Percentiles rank a stretch among this genome's conserved stretches.
Evolutionary conservation across 768 basidiomycete species (phyloP).

Genomic region (Cytidiella melzeri): DNA sequence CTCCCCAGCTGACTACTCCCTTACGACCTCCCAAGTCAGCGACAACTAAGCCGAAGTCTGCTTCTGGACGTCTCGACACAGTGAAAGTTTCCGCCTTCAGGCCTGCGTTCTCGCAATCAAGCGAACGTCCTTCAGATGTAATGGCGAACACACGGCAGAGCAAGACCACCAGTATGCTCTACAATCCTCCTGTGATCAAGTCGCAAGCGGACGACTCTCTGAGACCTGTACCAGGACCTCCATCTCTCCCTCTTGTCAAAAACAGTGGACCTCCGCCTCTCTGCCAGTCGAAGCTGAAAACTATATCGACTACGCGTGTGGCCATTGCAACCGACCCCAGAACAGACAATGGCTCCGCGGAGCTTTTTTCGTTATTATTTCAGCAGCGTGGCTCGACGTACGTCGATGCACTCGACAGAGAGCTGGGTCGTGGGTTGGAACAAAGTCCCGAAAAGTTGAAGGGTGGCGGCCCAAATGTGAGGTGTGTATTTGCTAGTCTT

Average conservation of each 20-base stretch:
- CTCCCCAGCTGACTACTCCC: too few species aligned
- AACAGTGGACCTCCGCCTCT: slow-evolving; percentile 16
- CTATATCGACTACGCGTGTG: slow-evolving; percentile 47
- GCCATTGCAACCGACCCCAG: slow-evolving; percentile 47
- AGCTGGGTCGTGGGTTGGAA: slow-evolving; percentile 29
- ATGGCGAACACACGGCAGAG: not conserved
- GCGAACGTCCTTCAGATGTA: not conserved
- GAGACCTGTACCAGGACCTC: slow-evolving; percentile 15
- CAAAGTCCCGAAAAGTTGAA: slow-evolving; percentile 7
- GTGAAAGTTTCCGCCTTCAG: not conserved
- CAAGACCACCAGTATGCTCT: not conserved
- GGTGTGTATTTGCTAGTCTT: not conserved
- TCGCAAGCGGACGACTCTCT: slow-evolving; percentile 7
- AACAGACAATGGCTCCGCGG: slow-evolving; percentile 43
- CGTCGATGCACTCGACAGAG: slow-evolving; percentile 30
- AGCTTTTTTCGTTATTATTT: slow-evolving; percentile 48
- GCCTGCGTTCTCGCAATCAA: not conserved
- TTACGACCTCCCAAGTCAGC: too few species aligned
- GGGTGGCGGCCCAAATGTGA: not conserved
- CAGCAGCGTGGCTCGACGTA: slow-evolving; percentile 37
- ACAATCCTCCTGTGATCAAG: not conserved
- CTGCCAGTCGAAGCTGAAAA: slow-evolving; percentile 26
- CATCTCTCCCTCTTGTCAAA: slow-evolving; percentile 22
- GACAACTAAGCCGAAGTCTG: not conserved
- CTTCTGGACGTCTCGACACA: not conserved